These are phyloP conservation scores for Phytophthora palmivora DNA, from an alignment of 352 stramenopile species.

Conservation along the genomic window DNA sequence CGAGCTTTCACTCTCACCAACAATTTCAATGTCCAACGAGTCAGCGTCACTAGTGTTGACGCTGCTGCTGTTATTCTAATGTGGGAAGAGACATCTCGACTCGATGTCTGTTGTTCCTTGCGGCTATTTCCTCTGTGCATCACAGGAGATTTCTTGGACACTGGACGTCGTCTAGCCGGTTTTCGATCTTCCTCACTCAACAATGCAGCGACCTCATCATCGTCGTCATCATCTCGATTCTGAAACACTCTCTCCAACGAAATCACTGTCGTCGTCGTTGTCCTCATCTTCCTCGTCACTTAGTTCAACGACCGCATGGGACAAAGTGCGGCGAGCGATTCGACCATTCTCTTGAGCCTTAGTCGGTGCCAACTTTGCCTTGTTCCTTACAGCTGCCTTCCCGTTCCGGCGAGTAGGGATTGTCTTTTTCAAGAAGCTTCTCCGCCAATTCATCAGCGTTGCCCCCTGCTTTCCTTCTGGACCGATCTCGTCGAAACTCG, in stretches of 20 bases:
- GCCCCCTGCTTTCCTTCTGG: not conserved
- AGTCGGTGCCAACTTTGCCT: constrained; percentile 7
- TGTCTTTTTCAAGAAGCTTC: constrained; percentile 12
- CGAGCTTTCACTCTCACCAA: constrained; percentile 32
- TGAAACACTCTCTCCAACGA: constrained; percentile 43
- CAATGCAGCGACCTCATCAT: constrained; percentile 13
- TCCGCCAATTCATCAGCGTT: constrained; percentile 7
- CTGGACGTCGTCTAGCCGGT: constrained; percentile 4
- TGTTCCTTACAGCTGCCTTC: constrained; percentile 43
- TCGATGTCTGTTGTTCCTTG: constrained; percentile 1
- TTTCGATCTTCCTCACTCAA: constrained; percentile 11
- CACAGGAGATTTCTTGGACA: constrained; percentile 18
- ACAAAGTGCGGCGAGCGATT: constrained; percentile 14
- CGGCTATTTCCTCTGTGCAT: constrained; percentile 17
- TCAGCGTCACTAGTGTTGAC: constrained; percentile 35
- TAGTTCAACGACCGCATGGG: not conserved
- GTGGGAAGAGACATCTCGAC: not conserved
- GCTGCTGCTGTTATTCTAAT: constrained; percentile 3
- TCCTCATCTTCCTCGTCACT: constrained; percentile 40
- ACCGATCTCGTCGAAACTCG: constrained; percentile 11
- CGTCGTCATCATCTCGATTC: constrained; percentile 35
- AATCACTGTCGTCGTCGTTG: constrained; percentile 59
- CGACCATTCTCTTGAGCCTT: constrained; percentile 13
- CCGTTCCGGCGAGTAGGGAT: constrained; percentile 19
- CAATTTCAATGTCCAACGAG: constrained; percentile 49